Conservation (phyloP, 2,329 filamentous ascomycete species). For the Amauroascus verrucosus region DNA sequence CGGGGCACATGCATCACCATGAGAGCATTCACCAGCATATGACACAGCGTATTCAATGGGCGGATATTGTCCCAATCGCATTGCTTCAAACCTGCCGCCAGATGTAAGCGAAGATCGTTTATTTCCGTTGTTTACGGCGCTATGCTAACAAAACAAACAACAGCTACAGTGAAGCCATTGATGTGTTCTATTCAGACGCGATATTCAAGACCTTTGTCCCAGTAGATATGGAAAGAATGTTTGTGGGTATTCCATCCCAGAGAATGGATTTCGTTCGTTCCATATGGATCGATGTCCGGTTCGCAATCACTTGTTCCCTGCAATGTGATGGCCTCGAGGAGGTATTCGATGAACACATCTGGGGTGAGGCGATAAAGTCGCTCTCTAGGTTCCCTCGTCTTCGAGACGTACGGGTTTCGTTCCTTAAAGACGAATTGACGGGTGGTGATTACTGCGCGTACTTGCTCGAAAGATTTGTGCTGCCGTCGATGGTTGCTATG, state of each 20-base stretch:
- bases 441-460: constrained; percentile 7
- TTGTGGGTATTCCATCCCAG: constrained; percentile 1
- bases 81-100: constrained; percentile 9
- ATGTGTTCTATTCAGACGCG: constrained; percentile 10
- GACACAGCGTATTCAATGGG: constrained; percentile 6
- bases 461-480: constrained; percentile 7
- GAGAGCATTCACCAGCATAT: not conserved
- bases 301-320: constrained; percentile 10
- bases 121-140: not conserved
- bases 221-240: not conserved
- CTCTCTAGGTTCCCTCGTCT: constrained; percentile 3
- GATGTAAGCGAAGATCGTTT: not conserved
- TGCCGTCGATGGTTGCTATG: constrained; percentile 5
- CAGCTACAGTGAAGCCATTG: constrained; percentile 11
- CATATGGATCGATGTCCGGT: constrained; percentile 12
- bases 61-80: constrained; percentile 3
- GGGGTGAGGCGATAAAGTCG: not conserved
- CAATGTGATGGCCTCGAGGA: constrained; percentile 10
- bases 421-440: constrained; percentile 9
- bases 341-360: constrained; percentile 4
- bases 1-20: not conserved
- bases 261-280: constrained; percentile 9
- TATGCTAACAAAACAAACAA: not conserved
- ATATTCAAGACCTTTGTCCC: constrained; percentile 7
- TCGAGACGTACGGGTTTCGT: constrained; percentile 8